Evolutionary conservation across 2,329 filamentous ascomycete genomes (phyloP), one percentile per base, ranked within the genome.

Genomic region (Chrysoporthe austroafricana): DNA sequence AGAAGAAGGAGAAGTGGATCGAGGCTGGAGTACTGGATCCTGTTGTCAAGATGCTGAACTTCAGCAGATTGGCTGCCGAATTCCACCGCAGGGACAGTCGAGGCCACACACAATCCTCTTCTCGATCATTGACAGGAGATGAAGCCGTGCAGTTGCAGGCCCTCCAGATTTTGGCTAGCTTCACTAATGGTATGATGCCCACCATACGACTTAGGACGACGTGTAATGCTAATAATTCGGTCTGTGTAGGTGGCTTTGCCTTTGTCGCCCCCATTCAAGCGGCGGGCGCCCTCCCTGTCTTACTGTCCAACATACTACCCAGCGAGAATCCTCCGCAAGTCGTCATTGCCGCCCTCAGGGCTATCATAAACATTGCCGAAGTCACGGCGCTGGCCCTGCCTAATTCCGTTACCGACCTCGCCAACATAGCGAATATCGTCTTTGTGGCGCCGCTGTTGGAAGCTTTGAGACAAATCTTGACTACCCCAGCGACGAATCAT

Each of bases 1-100:
- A 95, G 77, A 90, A 90, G 77, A 99, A 99, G 79, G 91, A 95
- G 79, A 80, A 88, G 66, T 94, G 90, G 83, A 85, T 97, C 52
- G 83, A 83, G 67, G 81, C 87, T 65, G 94, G 94, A 21, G 83
- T 92, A 39, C 79, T 96, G 59, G 85, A 87, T 64, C 85, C 86
- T 44, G 81, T 85, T 66, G 84, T 83, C 74, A 80, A 76, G 73
- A 83, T 82, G 70, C 82, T 85, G 76, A 77, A 77, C 60, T 72
- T 76, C 16, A 74, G 73, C 62, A 74, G 74, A 34, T 73, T 79
- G 5, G 71, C 76, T 9, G 68, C 74, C 34, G 80, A 77, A 63
- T 71, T 72, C 54, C 79, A 78, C 67, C 79, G 79, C 61, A 82
- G 82, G 70, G 82, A 82, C 70, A 69, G 74, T 57, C 75, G 74